phyloP scores from a whole-genome alignment of 306 rosid genomes.

The Rubus parviflorus region DNA sequence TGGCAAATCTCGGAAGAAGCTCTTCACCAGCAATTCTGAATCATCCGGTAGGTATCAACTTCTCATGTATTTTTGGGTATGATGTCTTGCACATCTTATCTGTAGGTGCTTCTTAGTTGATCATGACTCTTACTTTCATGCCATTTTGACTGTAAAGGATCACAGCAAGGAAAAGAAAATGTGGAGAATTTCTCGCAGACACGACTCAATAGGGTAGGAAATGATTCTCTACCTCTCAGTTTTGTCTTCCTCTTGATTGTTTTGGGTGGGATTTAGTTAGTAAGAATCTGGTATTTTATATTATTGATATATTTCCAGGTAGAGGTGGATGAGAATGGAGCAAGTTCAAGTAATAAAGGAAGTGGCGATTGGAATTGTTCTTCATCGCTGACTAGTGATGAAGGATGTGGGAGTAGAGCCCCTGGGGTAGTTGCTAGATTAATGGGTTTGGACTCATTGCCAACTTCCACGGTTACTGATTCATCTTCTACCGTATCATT shows the following conservation, averaged over 20 bases:
- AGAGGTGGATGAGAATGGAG: slow-evolving; percentile 54
- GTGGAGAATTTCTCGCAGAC: slow-evolving; percentile 46
- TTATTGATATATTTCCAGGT: slow-evolving; percentile 43
- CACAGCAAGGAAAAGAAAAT: slow-evolving; percentile 63
- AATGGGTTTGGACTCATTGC: slow-evolving; percentile 92
- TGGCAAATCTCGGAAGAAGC: slow-evolving; percentile 85
- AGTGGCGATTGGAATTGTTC: slow-evolving; percentile 50
- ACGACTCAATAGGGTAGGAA: slow-evolving; percentile 51
- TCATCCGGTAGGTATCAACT: slow-evolving; percentile 47
- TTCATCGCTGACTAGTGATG: slow-evolving; percentile 59
- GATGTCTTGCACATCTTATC: not conserved
- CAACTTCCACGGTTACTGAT: slow-evolving; percentile 45
- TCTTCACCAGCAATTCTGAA: slow-evolving; percentile 38
- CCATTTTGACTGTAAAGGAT: slow-evolving; percentile 41
- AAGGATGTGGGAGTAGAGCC: slow-evolving; percentile 64
- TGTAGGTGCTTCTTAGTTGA: slow-evolving; percentile 12
- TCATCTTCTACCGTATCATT: slow-evolving; percentile 38
- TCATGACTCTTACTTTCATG: slow-evolving; percentile 16
- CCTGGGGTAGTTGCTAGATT: slow-evolving; percentile 88
- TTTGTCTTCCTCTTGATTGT: not conserved
- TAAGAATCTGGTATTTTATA: not conserved
- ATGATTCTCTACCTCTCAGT: slow-evolving; percentile 7
- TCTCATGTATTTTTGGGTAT: slow-evolving; percentile 1
- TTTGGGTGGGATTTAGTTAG: not conserved
- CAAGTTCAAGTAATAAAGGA: slow-evolving; percentile 52